Percentiles rank a stretch among this genome's conserved stretches.
These are phyloP conservation scores for Sporothrix schenckii DNA, from an alignment of 2,329 filamentous ascomycete genomes.

Conservation along the genomic window DNA sequence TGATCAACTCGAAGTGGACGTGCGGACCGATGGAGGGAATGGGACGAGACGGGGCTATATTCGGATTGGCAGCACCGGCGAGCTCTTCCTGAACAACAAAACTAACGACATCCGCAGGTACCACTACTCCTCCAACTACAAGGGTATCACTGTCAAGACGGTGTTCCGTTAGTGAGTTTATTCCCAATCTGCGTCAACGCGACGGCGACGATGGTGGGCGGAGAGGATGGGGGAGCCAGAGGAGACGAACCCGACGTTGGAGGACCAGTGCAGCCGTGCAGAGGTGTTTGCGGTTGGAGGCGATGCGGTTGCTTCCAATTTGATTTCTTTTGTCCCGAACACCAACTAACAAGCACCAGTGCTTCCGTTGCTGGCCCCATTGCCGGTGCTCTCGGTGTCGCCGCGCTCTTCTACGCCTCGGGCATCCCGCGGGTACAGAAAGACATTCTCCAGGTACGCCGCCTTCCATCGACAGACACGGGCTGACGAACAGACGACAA, in stretches of 20 bases:
- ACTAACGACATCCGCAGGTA: constrained; percentile 51
- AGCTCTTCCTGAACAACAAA: neutral
- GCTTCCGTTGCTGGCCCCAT: constrained; percentile 57
- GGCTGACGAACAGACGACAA: neutral
- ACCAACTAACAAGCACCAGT: constrained; percentile 43
- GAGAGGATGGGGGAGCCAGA: neutral
- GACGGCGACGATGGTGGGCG: neutral
- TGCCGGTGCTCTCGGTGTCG: constrained; percentile 61
- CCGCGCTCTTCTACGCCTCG: constrained; percentile 62
- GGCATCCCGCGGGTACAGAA: constrained; percentile 63
- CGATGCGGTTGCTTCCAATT: neutral
- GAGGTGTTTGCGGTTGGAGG: too few species aligned
- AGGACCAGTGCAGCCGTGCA: neutral
- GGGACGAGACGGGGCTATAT: neutral
- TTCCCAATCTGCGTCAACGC: too few species aligned
- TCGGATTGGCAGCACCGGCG: too few species aligned
- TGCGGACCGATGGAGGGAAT: neutral
- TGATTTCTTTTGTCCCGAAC: neutral
- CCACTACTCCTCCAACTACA: constrained; percentile 59
- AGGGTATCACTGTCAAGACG: constrained; percentile 51
- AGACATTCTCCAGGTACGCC: constrained; percentile 60
- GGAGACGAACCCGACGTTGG: too few species aligned
- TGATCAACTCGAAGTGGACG: neutral
- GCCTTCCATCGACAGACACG: neutral
- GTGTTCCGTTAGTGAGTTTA: constrained; percentile 43